Conservation (phyloP, 2,329 filamentous ascomycete genomes). For the Trichoderma brevicompactum region DNA sequence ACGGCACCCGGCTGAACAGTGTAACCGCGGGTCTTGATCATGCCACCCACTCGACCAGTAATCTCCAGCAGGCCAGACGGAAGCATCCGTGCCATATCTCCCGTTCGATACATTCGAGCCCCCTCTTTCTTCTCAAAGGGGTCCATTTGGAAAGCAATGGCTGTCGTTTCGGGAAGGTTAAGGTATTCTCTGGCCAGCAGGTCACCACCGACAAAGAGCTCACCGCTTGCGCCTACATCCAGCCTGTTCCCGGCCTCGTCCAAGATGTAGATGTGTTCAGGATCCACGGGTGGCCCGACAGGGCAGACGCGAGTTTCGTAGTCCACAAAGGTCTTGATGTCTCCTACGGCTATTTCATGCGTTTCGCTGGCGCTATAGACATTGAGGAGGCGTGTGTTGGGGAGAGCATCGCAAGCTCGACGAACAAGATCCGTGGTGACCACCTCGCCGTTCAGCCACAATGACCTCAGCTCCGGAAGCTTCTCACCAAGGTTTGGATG, state of each 20-base stretch:
- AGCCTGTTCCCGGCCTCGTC: slow-evolving; percentile 70
- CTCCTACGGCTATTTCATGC: slow-evolving; percentile 77
- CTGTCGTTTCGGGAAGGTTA: slow-evolving; percentile 77
- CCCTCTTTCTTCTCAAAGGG: slow-evolving; percentile 63
- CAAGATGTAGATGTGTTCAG: slow-evolving; percentile 71
- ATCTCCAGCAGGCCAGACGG: slow-evolving; percentile 73
- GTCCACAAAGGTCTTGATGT: slow-evolving; percentile 70
- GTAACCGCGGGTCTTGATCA: slow-evolving; percentile 82
- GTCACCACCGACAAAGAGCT: slow-evolving; percentile 76
- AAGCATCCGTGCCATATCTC: slow-evolving; percentile 70
- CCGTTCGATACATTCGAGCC: slow-evolving; percentile 74
- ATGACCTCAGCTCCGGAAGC: slow-evolving; percentile 67
- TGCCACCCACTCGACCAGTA: slow-evolving; percentile 73
- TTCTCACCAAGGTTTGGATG: slow-evolving; percentile 67
- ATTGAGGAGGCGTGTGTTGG: slow-evolving; percentile 72
- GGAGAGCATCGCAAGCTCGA: slow-evolving; percentile 68
- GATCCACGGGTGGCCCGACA: slow-evolving; percentile 71
- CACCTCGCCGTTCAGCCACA: slow-evolving; percentile 84
- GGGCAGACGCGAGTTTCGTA: slow-evolving; percentile 69
- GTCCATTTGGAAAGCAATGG: slow-evolving; percentile 70
- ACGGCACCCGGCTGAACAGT: slow-evolving; percentile 78
- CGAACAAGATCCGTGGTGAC: slow-evolving; percentile 77
- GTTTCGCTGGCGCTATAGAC: slow-evolving; percentile 85
- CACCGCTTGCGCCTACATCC: slow-evolving; percentile 65
- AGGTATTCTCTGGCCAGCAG: slow-evolving; percentile 77